Base-by-base conservation (phyloP, 306 rosid species). In the Lathyrus oleraceus region DNA sequence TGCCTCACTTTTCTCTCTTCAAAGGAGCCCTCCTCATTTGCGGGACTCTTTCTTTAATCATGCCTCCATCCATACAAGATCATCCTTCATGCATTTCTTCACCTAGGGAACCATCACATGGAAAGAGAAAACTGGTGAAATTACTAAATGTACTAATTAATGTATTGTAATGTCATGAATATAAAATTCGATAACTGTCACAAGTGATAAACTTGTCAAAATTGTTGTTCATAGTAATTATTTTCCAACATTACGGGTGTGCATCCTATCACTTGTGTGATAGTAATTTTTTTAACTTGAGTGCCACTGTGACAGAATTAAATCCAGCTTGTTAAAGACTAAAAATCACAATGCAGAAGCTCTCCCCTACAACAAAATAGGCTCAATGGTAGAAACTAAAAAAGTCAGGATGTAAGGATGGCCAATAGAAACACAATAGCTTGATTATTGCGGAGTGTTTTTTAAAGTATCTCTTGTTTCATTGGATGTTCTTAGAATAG, bases 71-170 rank as follows among this genome's bases (percentile, higher is more conserved):
- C 63, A 27, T 57, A 5, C 10, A 23, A 20, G 14, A 10, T 11
- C 32, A 23, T 23, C 11, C 40, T 57, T 57, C 11, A 28, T 5
- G 2, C 20, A 28, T 27, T 27, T 27, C 62, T 57, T 17, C 2
- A 5, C 13, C 6, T 19, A 19, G 6, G 58, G 17, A 27, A 14
- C 62, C 27, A 57, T 28, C 19, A 14, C 39, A 27, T 27, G 10
- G 40, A 57, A 27, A 56, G 10, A 51, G 62, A 56, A 56, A 56
- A 56, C 62, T 25, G 2, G 38, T 56, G 62, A 56, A 56, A 56
- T 54, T 20, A 25, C 15, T 5, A 25, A 5, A 49, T 16, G 17
- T 17, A 51, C 14, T 17, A 15, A 15, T 5, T 45, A 45, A 45
- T 45, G 10, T 9, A 51, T 51, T 17, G 13, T 3, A 51, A 10